These are phyloP conservation scores for Chenopodium formosanum DNA, from an alignment of 148 eudicot species.

Conservation along the genomic window DNA sequence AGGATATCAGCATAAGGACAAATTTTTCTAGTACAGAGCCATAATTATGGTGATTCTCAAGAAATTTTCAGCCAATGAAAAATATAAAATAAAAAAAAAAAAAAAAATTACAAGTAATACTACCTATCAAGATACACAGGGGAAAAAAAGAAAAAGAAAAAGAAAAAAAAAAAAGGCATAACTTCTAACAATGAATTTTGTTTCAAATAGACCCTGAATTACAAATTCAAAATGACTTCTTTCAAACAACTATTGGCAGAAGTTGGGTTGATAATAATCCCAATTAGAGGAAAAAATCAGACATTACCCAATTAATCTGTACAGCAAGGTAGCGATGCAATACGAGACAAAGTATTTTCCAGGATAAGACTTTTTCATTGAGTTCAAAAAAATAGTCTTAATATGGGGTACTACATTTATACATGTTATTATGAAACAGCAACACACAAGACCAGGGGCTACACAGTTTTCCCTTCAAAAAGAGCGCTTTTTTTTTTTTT, in stretches of 20 bases:
- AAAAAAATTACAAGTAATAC: not conserved
- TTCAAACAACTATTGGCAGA: not conserved
- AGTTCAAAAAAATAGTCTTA: not conserved
- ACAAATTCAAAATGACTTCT: not conserved
- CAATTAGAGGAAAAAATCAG: not conserved
- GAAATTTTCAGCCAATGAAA: not conserved
- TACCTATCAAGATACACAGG: not conserved
- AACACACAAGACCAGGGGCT: not conserved
- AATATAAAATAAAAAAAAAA: too few species aligned
- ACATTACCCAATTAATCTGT: not conserved
- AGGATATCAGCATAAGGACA: conserved; percentile 18
- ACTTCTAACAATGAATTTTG: too few species aligned
- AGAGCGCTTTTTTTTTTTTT: not conserved
- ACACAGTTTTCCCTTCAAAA: not conserved
- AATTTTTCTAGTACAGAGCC: not conserved
- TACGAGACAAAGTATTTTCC: not conserved
- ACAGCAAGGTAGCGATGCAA: not conserved
- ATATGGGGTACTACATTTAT: too few species aligned
- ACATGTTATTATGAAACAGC: not conserved
- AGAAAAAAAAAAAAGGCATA: too few species aligned
- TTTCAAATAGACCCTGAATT: too few species aligned
- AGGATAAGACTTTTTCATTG: not conserved
- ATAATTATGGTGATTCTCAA: not conserved
- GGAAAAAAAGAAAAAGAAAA: too few species aligned
- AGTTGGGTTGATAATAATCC: not conserved